phyloP scores from a whole-genome alignment of 495 filamentous ascomycete genomes.

The Acidiella bohemica region DNA sequence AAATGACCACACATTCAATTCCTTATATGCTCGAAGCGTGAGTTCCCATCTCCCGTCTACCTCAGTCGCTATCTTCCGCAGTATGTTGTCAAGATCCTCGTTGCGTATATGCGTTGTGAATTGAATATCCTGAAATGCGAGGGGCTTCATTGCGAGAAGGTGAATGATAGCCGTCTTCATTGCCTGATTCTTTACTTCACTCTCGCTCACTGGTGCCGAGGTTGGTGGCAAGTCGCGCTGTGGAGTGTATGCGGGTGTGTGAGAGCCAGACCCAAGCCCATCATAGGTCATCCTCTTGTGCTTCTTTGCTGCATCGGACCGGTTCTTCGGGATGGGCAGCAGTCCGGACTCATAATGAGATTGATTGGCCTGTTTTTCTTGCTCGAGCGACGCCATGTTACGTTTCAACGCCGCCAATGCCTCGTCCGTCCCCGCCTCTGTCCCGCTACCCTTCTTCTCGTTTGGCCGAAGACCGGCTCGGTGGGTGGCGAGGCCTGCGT shows the following conservation, averaged over 20 bases:
- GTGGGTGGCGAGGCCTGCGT: conserved; percentile 22
- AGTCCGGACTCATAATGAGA: conserved; percentile 9
- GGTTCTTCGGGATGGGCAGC: conserved; percentile 8
- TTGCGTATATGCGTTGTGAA: conserved; percentile 19
- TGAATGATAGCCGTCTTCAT: conserved; percentile 23
- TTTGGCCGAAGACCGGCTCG: conserved; percentile 17
- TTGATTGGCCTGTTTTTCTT: conserved; percentile 30
- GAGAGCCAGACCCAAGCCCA: conserved; percentile 4
- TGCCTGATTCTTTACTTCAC: conserved; percentile 18
- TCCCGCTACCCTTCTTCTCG: neutral
- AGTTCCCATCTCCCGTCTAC: conserved; percentile 25
- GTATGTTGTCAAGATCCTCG: conserved; percentile 20
- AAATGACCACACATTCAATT: conserved; percentile 72
- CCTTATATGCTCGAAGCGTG: conserved; percentile 56
- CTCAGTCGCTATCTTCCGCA: conserved; percentile 25
- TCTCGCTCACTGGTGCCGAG: conserved; percentile 17
- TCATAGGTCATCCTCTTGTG: neutral
- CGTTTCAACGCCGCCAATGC: conserved; percentile 27
- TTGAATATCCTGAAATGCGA: conserved; percentile 10
- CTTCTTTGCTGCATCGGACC: conserved; percentile 11
- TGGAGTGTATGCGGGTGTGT: conserved; percentile 1
- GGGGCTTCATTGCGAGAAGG: conserved; percentile 25
- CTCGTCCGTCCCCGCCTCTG: conserved; percentile 22
- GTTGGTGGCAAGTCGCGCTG: conserved; percentile 14
- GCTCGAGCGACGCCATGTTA: conserved; percentile 25